Base-by-base conservation (phyloP, 1,284 basidiomycete genomes). In the Cystobasidium slooffiae region DNA sequence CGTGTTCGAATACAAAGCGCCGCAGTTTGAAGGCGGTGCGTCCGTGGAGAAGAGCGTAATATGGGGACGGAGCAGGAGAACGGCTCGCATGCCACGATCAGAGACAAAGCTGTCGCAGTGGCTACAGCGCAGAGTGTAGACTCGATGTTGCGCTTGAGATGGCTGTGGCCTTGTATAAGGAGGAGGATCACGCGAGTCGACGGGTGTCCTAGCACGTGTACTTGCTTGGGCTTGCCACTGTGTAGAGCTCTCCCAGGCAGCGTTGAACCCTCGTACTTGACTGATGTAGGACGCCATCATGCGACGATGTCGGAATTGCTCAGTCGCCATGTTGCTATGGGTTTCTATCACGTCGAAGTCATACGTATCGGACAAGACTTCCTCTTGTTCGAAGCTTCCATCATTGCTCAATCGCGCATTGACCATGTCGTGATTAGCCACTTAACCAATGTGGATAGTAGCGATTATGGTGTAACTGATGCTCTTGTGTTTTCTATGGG, bases 71-170 rank as follows among this genome's bases (percentile, higher is more conserved):
- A 94, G 86, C 41, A 94, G 85, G 18, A 94, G 85, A 49, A 93
- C 91, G 56, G 91, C 92, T 86, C 91, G 91, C 91, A 93, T 93
- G 63, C 89, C 91, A 20, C 92, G 87, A 81, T 93, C 92, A 20
- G 90, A 90, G 61, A 93, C 82, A 81, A 93, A 93, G 58, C 85
- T 87, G 46, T 86, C 85, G 81, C 91, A 93, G 20, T 87, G 85
- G 77, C 86, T 88, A 83, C 92, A 93, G 81, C 91, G 89, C 69
- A 93, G 83, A 43, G 91, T 87, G 86, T 90, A 93, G 70, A 93
- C 91, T 81, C 90, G 89, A 82, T 84, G 83, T 22, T 64, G 65
- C 9, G 56, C 58, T 46, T 47, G 64, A 43, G 59, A 39, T 5
- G 52, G 20, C 6, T 10, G 31, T 5, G 67, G 22, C 18, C 24